Percentiles rank a stretch among this genome's conserved stretches.
phyloP scores from a whole-genome alignment of 768 basidiomycete genomes.

The Psilocybe cyanescens region DNA sequence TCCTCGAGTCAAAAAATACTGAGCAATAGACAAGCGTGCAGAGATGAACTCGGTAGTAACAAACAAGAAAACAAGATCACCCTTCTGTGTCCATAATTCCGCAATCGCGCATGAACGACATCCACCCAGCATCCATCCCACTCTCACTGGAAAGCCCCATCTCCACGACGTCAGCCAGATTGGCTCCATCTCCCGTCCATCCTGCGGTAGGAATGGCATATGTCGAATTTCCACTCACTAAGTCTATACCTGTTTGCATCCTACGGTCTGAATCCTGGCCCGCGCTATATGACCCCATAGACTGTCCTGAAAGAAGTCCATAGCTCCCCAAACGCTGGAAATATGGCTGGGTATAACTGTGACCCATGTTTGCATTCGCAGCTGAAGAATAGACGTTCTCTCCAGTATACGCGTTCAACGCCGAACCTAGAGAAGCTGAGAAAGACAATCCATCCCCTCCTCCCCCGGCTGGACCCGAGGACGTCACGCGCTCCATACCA shows the following conservation, averaged over 20 bases:
- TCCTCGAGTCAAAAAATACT: too few relatives aligned
- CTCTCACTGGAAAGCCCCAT: slow-evolving; percentile 48
- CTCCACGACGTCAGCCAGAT: slow-evolving; percentile 40
- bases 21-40: too few relatives aligned
- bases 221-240: background rate
- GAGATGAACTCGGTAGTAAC: too few relatives aligned
- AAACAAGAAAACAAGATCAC: background rate
- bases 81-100: slow-evolving; percentile 44
- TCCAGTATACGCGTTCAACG: background rate
- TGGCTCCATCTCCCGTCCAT: slow-evolving; percentile 17
- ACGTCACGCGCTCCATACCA: background rate
- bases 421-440: background rate
- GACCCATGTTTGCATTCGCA: background rate
- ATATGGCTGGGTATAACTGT: background rate
- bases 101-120: slow-evolving; percentile 53
- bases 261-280: background rate
- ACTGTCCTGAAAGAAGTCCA: background rate
- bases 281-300: background rate
- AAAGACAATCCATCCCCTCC: background rate
- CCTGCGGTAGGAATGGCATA: background rate
- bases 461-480: background rate
- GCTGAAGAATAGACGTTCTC: background rate
- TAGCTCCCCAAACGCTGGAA: background rate
- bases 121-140: slow-evolving; percentile 51
- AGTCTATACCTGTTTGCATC: background rate